Base-by-base conservation (phyloP, 2,329 filamentous ascomycete species). In the Ophidiomyces ophidiicola region DNA sequence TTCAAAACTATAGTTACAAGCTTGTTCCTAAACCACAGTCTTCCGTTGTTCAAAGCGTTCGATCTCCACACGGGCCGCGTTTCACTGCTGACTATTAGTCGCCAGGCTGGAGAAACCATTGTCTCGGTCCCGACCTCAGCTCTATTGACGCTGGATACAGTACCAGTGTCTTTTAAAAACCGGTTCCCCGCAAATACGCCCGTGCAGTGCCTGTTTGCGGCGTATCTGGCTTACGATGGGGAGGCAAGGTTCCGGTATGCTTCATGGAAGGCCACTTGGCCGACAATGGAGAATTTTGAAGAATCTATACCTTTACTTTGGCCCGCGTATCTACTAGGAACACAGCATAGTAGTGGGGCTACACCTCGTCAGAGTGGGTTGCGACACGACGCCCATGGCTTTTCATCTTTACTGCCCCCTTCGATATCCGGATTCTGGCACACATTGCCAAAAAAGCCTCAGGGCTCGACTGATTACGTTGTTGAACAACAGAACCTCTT, bases 121-220 rank as follows among this genome's bases (percentile, higher is more conserved):
- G 67, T 88, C 4, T 67, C 69, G 42, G 74, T 90, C 0, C 82
- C 80, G 6, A 67, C 70, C 28, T 59, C 61, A 33, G 68, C 73
- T 19, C 73, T 90, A 36, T 64, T 84, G 36, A 80, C 76, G 20
- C 62, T 76, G n/a, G 68, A 75, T 25, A 71, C 70, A 1, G 68
- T 80, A 7, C 71, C 74, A 5, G 61, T 64, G 20, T 44, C 60
- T 2, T 69, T 85, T 39, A 58, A 65, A 37, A 55, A 60, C 8
- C 63, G 61, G 19, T 68, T 80, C 7, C 67, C 70, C 0, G 62
- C 66, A 12, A 66, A 68, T 11, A 69, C 71, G 30, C 72, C 76
- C 1, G 70, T 81, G 15, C 84, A 92, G 50, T 79, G 77, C 19
- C 70, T 84, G 26, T 67, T 90, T 5, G 80, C 84, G n/a, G 70